Evolutionary conservation across 1,139 yeast genomes (phyloP), one percentile per base, ranked within the genome.

Genomic region (Candida albicans): DNA sequence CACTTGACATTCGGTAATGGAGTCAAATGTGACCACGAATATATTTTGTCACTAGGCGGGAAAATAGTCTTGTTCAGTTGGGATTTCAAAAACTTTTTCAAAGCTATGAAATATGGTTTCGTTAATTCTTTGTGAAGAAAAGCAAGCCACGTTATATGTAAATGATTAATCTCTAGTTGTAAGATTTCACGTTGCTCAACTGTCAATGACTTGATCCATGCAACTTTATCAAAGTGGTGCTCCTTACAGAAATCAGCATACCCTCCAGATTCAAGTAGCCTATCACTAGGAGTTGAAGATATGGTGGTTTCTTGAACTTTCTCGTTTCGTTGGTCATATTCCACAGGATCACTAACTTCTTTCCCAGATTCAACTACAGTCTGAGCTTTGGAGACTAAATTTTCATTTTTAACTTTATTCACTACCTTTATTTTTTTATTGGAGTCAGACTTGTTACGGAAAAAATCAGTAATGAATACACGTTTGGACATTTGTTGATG

Each of bases 1-100:
- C 95, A 95, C 57, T 82, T 84, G 27, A 91, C 86, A 1, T 77
- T 63, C 5, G 81, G 73, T 30, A 93, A 70, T 0, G 97, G 96
- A 0, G 98, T 89, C 29, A 84, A 73, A 37, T 90, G 79, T 1
- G 96, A 84, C 98, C 99, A 93, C 0, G 97, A 87, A 61, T 93
- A 93, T n/a, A 93, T 81, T 48, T 87, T 86, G 13, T 75, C 58
- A 22, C 69, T 62, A 0, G 93, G 91, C 1, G 99, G 99, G 64
- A 88, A 93, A 0, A 91, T 72, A 1, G 73, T 69, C 47, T 76
- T 74, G 47, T 61, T 55, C 44, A 36, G 33, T 46, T 69, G 75
- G 1, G 65, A 45, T 11, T 46, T 49, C 8, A 89, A 66, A 56
- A 84, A 89, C 53, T 62, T 59, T 56, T 91, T 91, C 49, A 93